Percentiles rank a stretch among this genome's conserved stretches.
Evolutionary conservation across 305 asterid genomes (phyloP).

Genomic region (Coffea humblotiana): DNA sequence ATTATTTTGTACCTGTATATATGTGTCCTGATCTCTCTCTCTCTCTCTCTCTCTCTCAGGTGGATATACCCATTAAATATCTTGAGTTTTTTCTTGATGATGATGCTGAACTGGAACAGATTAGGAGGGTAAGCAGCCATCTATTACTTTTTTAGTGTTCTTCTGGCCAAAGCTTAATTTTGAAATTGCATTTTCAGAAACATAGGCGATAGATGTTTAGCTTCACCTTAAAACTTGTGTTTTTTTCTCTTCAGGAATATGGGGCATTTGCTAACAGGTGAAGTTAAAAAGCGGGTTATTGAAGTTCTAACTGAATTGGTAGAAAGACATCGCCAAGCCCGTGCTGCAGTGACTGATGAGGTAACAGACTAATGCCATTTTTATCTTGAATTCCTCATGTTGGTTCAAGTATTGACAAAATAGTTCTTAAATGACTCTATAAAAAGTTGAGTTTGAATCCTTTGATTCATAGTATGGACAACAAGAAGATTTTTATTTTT

Average conservation of each 20-base stretch:
- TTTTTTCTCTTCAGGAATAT: slow-evolving; percentile 59
- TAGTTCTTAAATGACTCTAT: neutral
- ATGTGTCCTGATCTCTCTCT: neutral
- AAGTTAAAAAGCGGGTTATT: slow-evolving; percentile 75
- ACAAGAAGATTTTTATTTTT: too few species aligned
- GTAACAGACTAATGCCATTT: slow-evolving; percentile 31
- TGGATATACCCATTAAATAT: slow-evolving; percentile 82
- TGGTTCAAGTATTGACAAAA: neutral
- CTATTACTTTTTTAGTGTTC: neutral
- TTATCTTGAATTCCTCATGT: neutral
- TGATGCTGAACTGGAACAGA: slow-evolving; percentile 72
- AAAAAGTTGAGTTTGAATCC: neutral
- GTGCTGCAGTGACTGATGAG: slow-evolving; percentile 94
- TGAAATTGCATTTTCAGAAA: slow-evolving; percentile 3
- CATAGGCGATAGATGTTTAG: neutral
- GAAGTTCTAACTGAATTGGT: slow-evolving; percentile 79
- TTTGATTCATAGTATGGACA: neutral
- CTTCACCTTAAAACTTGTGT: slow-evolving; percentile 9
- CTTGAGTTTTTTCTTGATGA: slow-evolving; percentile 95
- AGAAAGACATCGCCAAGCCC: slow-evolving; percentile 76
- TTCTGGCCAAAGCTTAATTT: neutral
- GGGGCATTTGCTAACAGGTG: slow-evolving; percentile 95
- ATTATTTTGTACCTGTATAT: neutral
- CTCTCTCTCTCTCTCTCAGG: slow-evolving; percentile 35
- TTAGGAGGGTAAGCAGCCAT: slow-evolving; percentile 46